Conservation (phyloP, 176 grass and related monocot species). For the Pharus latifolius region DNA sequence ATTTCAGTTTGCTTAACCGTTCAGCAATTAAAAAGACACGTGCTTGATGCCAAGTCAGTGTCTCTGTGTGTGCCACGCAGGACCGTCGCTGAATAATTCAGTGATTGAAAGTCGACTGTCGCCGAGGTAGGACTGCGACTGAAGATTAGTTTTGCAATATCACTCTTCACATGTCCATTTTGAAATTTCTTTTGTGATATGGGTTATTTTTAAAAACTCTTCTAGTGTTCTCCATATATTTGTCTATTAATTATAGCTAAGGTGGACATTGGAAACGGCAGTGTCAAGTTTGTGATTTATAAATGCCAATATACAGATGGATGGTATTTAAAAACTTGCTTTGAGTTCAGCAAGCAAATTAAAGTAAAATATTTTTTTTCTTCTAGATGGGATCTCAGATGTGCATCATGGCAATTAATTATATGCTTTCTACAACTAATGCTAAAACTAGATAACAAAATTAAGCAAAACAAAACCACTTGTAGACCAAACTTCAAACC, state of each 20-base stretch:
- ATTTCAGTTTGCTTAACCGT: too few species aligned
- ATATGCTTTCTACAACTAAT: slow-evolving; percentile 23
- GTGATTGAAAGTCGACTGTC: too few species aligned
- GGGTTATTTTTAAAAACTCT: too few species aligned
- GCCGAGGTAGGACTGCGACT: too few species aligned
- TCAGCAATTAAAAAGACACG: too few species aligned
- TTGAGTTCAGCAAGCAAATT: background rate
- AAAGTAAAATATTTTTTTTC: slow-evolving; percentile 10
- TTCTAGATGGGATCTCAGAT: slow-evolving; percentile 48
- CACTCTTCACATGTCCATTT: too few species aligned
- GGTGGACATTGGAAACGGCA: background rate
- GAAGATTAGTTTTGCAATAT: too few species aligned
- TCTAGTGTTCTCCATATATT: too few species aligned
- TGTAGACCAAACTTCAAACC: slow-evolving; percentile 25
- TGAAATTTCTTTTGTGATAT: too few species aligned
- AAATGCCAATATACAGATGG: background rate
- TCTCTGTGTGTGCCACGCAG: too few species aligned
- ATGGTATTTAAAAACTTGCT: background rate
- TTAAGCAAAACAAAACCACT: slow-evolving; percentile 17
- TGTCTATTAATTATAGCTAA: background rate
- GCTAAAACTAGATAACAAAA: background rate
- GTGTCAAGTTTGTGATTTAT: slow-evolving; percentile 17
- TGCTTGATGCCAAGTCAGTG: too few species aligned
- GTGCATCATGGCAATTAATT: slow-evolving; percentile 6
- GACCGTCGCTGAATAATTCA: too few species aligned